Conservation (phyloP, 495 filamentous ascomycete genomes). For the Xylaria bambusicola region DNA sequence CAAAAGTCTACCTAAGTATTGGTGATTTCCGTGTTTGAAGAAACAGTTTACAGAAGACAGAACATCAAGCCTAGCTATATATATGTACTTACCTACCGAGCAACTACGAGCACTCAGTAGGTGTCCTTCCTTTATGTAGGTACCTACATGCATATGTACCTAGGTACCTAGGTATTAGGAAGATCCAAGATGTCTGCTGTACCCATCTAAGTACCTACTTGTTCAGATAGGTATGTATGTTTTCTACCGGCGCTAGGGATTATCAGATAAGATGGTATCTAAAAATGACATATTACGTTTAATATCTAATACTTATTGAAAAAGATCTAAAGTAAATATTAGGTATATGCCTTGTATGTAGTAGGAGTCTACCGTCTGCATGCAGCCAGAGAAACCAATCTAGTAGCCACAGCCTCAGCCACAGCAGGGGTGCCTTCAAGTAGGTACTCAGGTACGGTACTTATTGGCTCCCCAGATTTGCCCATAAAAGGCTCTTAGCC, state of each 20-base stretch:
- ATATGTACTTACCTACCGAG: too few relatives aligned
- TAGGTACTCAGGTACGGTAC: neutral
- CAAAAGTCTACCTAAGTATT: neutral
- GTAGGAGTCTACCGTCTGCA: neutral
- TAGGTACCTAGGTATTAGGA: neutral
- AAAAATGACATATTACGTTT: too few relatives aligned
- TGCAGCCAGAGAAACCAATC: too few relatives aligned
- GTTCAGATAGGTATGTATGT: neutral
- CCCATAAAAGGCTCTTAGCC: neutral
- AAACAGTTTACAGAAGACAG: slow-evolving; percentile 6
- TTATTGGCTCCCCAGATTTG: neutral
- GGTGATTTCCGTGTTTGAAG: neutral
- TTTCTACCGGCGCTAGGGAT: too few relatives aligned
- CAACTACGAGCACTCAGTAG: too few relatives aligned
- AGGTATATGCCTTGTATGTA: too few relatives aligned
- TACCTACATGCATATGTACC: too few relatives aligned
- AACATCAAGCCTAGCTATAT: neutral
- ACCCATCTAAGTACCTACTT: neutral
- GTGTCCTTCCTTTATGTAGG: neutral
- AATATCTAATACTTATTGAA: too few relatives aligned
- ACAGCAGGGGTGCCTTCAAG: neutral
- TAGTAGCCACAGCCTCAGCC: neutral
- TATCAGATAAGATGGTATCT: too few relatives aligned
- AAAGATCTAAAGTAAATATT: too few relatives aligned
- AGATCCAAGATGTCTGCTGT: neutral